Evolutionary conservation across 2,329 filamentous ascomycete genomes (phyloP), one percentile per base, ranked within the genome.

Genomic region (Sporothrix euskadiensis): DNA sequence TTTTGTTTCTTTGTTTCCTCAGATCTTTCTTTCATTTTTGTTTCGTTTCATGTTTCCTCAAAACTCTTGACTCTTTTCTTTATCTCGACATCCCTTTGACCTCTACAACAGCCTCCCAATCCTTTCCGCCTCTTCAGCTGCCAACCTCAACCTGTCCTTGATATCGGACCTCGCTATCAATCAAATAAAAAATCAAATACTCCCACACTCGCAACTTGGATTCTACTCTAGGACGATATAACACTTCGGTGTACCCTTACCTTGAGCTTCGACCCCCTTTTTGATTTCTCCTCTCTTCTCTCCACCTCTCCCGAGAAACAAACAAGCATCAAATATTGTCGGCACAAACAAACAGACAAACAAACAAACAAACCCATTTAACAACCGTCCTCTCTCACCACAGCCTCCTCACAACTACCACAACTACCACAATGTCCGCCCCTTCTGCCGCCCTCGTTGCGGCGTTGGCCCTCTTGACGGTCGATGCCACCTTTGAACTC

Each of bases 401-500:
- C 22, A 14, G 5, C 26, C 22, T 39, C 39, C 22, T 30, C 39
- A 2, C 35, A 35, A 35, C 56, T 26, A 10, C 35, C 35, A 12
- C 19, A 14, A 44, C 39, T 32, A 4, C 16, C 56, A 49, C 69
- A 16, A 77, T 78, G 76, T 10, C 74, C 5, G 41, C 70, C 30
- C 71, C 74, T 3, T 73, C 74, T 1, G 19, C 76, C 14, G n/a
- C 63, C 44, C 71, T 76, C 68, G 72, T 75, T 7, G 69, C 78
- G 57, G 75, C 77, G 35, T 74, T 83, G 16, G 77, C 77, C 44
- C 74, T 84, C 9, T 78, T 84, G 26, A 77, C 80, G 73, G 75
- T 81, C 56, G 81, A 82, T 72, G 80, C 81, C 14, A 77, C 80
- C 71, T 80, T 85, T 75, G 81, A 83, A 75, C 74, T 84, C 30